These are phyloP conservation scores for Batkoa obscura DNA, from an alignment of 371 early-diverging fungal species.

Conservation along the genomic window DNA sequence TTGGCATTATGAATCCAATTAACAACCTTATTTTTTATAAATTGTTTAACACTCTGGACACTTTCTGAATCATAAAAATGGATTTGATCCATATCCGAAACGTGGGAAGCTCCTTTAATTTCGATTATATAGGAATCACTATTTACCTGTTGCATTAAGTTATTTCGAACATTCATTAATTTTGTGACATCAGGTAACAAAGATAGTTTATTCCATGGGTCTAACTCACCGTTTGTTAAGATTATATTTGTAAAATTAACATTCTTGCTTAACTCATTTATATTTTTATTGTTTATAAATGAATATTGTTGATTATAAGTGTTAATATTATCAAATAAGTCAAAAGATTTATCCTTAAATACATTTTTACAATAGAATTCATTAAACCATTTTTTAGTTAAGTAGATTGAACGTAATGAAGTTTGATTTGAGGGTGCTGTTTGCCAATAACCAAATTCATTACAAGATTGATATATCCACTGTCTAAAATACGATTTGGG, in stretches of 20 bases:
- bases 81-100: no score
- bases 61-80: no score
- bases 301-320: neutral
- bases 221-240: neutral
- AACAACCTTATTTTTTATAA: no score
- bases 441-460: slow-evolving; percentile 48
- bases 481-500: neutral
- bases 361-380: neutral
- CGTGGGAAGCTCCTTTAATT: no score
- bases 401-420: slow-evolving; percentile 18
- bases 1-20: no score
- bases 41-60: no score
- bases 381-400: slow-evolving; percentile 4
- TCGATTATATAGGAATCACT: no score
- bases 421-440: slow-evolving; percentile 18
- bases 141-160: no score
- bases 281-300: no score
- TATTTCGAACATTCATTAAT: no score
- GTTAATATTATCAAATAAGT: neutral
- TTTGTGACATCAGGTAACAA: no score
- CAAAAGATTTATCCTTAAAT: neutral
- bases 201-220: neutral
- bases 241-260: neutral
- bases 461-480: slow-evolving; percentile 24
- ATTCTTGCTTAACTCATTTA: neutral